Base-by-base conservation (phyloP, 1,284 basidiomycete species). In the Agaricales sp. region DNA sequence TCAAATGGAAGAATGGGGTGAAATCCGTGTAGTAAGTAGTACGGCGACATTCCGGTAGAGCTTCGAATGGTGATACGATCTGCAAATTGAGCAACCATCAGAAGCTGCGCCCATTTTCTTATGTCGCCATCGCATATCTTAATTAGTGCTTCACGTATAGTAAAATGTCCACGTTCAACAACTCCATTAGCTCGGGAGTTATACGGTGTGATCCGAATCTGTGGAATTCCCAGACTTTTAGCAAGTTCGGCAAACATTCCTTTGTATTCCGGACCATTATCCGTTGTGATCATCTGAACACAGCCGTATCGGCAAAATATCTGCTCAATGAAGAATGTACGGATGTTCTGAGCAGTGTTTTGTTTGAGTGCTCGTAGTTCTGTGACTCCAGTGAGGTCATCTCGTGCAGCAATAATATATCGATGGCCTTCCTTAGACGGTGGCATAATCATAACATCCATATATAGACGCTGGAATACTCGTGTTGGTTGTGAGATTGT, bases 1-100 rank as follows among this genome's bases (percentile, higher is more conserved):
- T 64, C 60, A 8, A 63, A 52, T 0, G 61, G 59, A 2, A 63
- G 30, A 1, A 57, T 51, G 0, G 59, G 59, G 21, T 63, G 54
- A 0, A 53, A 50, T 1, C 54, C 60, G 24, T 58, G 58, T 1
- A 60, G 50, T 4, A 62, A 38, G 14, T 57, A 58, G 19, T 56
- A 63, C 0, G 61, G 61, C 2, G 59, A 61, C 23, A 49, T 59
- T n/a, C 61, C 61, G 0, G 52, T 58, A 2, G 52, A 39, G n/a
- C 52, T 49, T 3, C 51, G 43, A 3, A 60, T 38, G 0, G 61
- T 63, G 11, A 65, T 51, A 4, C 59, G 43, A 45, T 65, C 62
- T 1, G 62, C 60, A 11, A 11, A 37, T 37, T 12, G 16, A 11
- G 16, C 30, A 37, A 12, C 12, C 30, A 16, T 11, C 16, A 37